Conservation (phyloP, 2,329 filamentous ascomycete genomes). For the Samsoniella hepiali region DNA sequence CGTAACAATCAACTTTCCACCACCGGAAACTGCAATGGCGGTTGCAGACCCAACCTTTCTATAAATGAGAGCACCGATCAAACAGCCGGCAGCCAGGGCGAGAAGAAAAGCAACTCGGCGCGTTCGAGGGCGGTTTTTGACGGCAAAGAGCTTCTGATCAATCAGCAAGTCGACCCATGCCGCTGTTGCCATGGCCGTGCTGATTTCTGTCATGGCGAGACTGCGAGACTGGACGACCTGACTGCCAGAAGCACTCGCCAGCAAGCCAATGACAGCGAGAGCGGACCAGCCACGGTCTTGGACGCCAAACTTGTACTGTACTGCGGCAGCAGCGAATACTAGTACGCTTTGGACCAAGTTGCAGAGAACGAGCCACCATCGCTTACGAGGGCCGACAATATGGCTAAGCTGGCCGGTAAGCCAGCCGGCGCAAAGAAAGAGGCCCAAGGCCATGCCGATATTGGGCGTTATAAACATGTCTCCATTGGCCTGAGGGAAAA, state of each 20-base stretch:
- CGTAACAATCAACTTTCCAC: constrained; percentile 45
- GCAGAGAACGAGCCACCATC: constrained; percentile 53
- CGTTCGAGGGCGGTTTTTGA: constrained; percentile 48
- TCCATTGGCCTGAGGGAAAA: constrained; percentile 45
- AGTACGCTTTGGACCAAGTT: constrained; percentile 53
- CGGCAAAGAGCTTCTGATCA: constrained; percentile 47
- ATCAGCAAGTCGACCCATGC: constrained; percentile 60
- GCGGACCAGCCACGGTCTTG: constrained; percentile 36
- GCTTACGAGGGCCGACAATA: constrained; percentile 45
- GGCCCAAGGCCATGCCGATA: constrained; percentile 51
- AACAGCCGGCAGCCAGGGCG: constrained; percentile 44
- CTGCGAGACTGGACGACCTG: constrained; percentile 57
- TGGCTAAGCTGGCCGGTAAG: constrained; percentile 56
- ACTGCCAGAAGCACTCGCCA: constrained; percentile 54
- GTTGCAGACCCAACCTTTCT: constrained; percentile 40
- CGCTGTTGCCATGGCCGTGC: constrained; percentile 62
- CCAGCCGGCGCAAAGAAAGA: constrained; percentile 54
- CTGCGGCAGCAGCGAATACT: constrained; percentile 49
- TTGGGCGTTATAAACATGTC: constrained; percentile 51
- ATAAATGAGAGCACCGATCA: constrained; percentile 51
- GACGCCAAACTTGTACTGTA: constrained; percentile 44
- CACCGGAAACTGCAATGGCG: constrained; percentile 42
- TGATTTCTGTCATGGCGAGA: constrained; percentile 58
- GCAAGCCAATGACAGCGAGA: constrained; percentile 45
- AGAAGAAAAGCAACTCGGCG: constrained; percentile 49